phyloP scores from a whole-genome alignment of 345 rosid species.

The Clausena lansium region DNA sequence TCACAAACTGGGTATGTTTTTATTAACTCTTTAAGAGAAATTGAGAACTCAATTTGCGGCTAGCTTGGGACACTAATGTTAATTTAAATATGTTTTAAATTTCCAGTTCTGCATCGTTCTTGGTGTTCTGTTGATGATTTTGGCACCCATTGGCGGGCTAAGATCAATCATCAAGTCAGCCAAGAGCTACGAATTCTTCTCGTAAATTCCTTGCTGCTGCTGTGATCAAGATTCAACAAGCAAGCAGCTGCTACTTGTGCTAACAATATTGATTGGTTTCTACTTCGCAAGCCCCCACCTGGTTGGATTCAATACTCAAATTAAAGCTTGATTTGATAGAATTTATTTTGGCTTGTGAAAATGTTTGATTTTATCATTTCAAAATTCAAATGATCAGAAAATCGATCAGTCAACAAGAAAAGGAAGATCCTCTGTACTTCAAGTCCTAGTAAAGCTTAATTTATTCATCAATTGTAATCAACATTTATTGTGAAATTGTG shows the following conservation, averaged over 20 bases:
- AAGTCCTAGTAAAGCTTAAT: no score
- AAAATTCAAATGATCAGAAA: no score
- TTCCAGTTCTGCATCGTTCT: slow-evolving; percentile 63
- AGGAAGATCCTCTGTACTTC: no score
- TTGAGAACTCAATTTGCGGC: not conserved
- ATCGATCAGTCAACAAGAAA: no score
- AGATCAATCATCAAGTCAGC: slow-evolving; percentile 55
- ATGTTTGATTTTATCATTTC: no score
- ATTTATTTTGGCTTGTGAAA: no score
- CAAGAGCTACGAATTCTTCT: slow-evolving; percentile 52
- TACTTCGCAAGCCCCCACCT: not conserved
- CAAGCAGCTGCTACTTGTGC: not conserved
- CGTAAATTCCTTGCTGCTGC: slow-evolving; percentile 22
- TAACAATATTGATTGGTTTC: not conserved
- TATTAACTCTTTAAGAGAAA: not conserved
- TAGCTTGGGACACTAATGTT: not conserved
- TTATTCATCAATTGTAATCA: no score
- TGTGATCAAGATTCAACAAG: not conserved
- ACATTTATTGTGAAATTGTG: no score
- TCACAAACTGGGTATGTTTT: slow-evolving; percentile 62
- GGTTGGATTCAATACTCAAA: no score
- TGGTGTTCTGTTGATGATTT: slow-evolving; percentile 45
- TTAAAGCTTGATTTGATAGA: no score
- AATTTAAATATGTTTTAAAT: no score
- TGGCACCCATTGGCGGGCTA: slow-evolving; percentile 72